Evolutionary conservation across 495 filamentous ascomycete genomes (phyloP).

Genomic region (Cercophora sp.): DNA sequence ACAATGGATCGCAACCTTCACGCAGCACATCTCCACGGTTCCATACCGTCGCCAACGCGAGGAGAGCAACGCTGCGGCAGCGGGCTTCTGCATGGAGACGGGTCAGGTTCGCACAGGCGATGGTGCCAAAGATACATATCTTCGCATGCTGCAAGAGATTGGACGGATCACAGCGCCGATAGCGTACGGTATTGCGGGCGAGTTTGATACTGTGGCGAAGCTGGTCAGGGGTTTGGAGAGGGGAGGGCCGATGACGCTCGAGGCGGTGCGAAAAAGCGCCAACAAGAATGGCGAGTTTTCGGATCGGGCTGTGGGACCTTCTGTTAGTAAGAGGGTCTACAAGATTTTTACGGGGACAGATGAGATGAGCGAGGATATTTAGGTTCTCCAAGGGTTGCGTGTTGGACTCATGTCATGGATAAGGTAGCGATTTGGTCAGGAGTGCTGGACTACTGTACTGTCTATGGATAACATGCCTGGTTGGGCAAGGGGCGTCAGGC

Average conservation of each 20-base stretch:
- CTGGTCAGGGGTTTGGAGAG: slow-evolving; percentile 57
- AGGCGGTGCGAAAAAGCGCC: slow-evolving; percentile 61
- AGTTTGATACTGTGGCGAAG: slow-evolving; percentile 55
- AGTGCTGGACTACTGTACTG: no score
- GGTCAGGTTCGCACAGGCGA: slow-evolving; percentile 77
- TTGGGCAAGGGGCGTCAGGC: no score
- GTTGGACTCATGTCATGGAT: no score
- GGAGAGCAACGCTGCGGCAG: slow-evolving; percentile 37
- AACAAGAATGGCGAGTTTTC: slow-evolving; percentile 65
- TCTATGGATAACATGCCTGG: no score
- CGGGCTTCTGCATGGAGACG: slow-evolving; percentile 76
- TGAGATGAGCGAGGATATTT: slow-evolving; percentile 65
- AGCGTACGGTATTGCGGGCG: slow-evolving; percentile 63
- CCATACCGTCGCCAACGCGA: slow-evolving; percentile 57
- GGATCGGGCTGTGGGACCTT: slow-evolving; percentile 61
- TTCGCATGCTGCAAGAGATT: slow-evolving; percentile 77
- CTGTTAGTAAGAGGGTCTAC: slow-evolving; percentile 67
- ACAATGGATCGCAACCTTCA: slow-evolving; percentile 75
- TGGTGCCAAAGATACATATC: slow-evolving; percentile 63
- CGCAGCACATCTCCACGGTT: slow-evolving; percentile 73
- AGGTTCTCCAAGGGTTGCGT: no score
- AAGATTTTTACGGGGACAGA: slow-evolving; percentile 72
- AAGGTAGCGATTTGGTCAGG: no score
- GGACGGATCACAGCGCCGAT: slow-evolving; percentile 67
- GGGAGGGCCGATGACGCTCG: slow-evolving; percentile 56